Base-by-base conservation (phyloP, 352 stramenopile genomes). In the Peronospora belbahrii region DNA sequence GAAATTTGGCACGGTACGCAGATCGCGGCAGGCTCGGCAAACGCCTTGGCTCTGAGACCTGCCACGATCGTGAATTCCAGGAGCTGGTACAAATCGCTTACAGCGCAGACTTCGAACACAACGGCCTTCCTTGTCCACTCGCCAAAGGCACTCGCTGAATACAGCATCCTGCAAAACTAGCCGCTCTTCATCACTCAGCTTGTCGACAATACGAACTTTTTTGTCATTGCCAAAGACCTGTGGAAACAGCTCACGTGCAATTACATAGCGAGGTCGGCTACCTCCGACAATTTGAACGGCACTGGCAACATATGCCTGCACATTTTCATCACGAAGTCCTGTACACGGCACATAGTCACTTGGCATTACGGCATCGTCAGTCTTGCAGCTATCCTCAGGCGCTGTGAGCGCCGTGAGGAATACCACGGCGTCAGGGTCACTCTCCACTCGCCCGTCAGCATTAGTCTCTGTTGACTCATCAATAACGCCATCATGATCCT, bases 91-190 rank as follows among this genome's bases (percentile, higher is more conserved):
- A 20, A 68, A 62, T 1, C 80, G 66, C 14, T 67, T 63, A 43
- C 80, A 91, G 10, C 74, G 65, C 31, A 87, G 50, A 61, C 80
- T 91, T 36, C 80, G 77, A 4, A 91, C 70, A 28, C 77, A 91
- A 31, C 67, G 70, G 11, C 74, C 76, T 32, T 66, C 48, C 34
- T 87, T 88, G 51, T 91, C 80, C 3, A 91, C 72, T 14, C 80
- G 74, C 80, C 80, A 91, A 6, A 88, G 47, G 31, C 77, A 88
- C 42, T 91, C 80, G 27, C 73, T 83, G 41, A 85, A 88, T 3
- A 88, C 70, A 0, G 77, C 77, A 42, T 88, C 77, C 23, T 84
- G 64, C 3, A 91, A 55, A 19, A 87, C 46, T 8, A 74, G 58
- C 4, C 70, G 64, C 52, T 91, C 66, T 10, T 67, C 49, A 0